Conservation (phyloP, 345 rosid species). For the Streptanthus diversifolius region DNA sequence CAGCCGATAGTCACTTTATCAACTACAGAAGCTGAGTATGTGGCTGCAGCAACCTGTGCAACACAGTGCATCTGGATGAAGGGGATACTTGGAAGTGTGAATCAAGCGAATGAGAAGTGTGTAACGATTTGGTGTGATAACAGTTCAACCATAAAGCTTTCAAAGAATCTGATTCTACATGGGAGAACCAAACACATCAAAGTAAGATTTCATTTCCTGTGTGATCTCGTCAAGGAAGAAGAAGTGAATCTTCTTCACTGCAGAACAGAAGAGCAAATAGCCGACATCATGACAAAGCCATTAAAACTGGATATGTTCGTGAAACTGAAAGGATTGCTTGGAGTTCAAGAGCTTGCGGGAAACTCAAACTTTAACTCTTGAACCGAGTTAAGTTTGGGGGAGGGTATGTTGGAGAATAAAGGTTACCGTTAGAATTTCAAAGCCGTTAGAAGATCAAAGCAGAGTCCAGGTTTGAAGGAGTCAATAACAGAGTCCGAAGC, state of each 20-base stretch:
- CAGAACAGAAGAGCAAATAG: neutral
- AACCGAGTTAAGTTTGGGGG: too few relatives aligned
- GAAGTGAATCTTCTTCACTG: neutral
- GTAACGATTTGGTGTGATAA: neutral
- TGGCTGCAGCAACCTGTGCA: neutral
- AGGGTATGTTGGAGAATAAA: too few relatives aligned
- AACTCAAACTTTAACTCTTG: too few relatives aligned
- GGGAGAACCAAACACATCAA: neutral
- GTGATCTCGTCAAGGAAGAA: neutral
- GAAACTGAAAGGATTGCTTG: neutral
- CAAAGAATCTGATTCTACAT: neutral
- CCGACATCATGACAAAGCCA: neutral
- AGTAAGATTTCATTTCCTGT: neutral
- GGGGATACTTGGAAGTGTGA: rapidly evolving
- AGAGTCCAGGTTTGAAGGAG: too few relatives aligned
- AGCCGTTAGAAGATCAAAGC: too few relatives aligned
- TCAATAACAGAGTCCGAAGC: too few relatives aligned
- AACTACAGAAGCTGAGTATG: too few relatives aligned
- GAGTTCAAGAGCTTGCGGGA: neutral
- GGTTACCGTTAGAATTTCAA: too few relatives aligned
- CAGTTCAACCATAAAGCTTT: neutral
- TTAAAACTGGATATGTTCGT: neutral
- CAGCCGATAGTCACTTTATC: neutral
- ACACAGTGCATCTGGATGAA: neutral
- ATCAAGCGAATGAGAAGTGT: neutral